phyloP scores from a whole-genome alignment of 1,284 basidiomycete genomes.

The Sanghuangporus sanghuang region DNA sequence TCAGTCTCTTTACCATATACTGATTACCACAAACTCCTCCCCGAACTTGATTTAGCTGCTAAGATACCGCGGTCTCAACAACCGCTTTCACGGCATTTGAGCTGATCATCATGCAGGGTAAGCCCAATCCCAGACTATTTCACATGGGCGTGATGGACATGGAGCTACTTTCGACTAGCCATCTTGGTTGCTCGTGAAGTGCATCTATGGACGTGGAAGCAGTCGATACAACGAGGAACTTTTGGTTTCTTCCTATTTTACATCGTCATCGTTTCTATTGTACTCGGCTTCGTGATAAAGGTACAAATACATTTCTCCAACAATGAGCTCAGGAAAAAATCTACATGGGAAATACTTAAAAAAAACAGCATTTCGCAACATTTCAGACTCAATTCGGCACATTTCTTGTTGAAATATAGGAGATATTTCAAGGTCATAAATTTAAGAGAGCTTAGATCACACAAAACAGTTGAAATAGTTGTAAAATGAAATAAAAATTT shows the following conservation, averaged over 20 bases:
- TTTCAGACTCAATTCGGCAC: too few relatives aligned
- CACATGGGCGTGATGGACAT: not conserved
- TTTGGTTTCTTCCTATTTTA: slow-evolving; percentile 2
- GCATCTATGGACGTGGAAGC: slow-evolving; percentile 13
- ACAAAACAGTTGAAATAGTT: too few relatives aligned
- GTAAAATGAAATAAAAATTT: too few relatives aligned
- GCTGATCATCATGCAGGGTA: slow-evolving; percentile 15
- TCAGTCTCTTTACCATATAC: not conserved
- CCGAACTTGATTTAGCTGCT: not conserved
- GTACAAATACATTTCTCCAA: not conserved
- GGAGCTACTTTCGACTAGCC: not conserved
- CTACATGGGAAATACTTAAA: too few relatives aligned
- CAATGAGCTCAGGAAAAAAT: too few relatives aligned
- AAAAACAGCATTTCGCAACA: too few relatives aligned
- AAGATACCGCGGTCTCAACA: slow-evolving; percentile 3
- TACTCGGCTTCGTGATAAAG: slow-evolving; percentile 14
- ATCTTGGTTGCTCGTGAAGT: slow-evolving; percentile 12
- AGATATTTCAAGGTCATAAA: too few relatives aligned
- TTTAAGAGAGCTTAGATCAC: too few relatives aligned
- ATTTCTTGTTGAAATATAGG: too few relatives aligned
- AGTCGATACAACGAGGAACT: slow-evolving; percentile 1
- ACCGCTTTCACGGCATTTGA: slow-evolving; percentile 9
- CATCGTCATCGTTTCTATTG: not conserved
- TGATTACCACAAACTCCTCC: not conserved
- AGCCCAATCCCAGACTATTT: not conserved